Evolutionary conservation across 345 rosid genomes (phyloP), one percentile per base, ranked within the genome.

Genomic region (Bruguiera parviflora): DNA sequence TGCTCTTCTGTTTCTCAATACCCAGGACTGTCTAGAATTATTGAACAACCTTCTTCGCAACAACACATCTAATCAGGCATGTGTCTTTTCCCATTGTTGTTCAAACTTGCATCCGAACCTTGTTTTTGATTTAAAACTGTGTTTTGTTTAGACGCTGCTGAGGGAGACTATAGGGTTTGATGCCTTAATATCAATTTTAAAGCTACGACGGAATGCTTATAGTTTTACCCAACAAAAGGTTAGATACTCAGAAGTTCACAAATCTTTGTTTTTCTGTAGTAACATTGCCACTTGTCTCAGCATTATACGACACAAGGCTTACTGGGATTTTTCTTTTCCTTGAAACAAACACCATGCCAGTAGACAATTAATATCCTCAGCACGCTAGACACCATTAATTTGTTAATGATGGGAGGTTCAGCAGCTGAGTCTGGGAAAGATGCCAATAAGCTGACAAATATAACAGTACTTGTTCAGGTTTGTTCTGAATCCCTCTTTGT

Each of bases 221-320:
- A 86, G 87, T 73, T 96, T 92, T 76, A 90, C 97, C 71, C 91
- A 92, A 61, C 99, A 96, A 72, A 96, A 96, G 99, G 99, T 96
- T 84, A 75, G 92, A 81, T 86, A 77, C 79, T 81, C 80, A 31
- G 33, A 59, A 68, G 66, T 75, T 77, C 27, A 53, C 53, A 57
- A 19, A 24, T 58, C 46, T 69, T 24, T 19, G 15, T 16, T 64
- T 25, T 37, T 65, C 63, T 65, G 31, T 52, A 28, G 37, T 51
- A 68, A 13, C 8, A 37, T 9, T 28, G 18, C 13, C 49, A 46
- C 21, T 20, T 60, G 1, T 49, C 61, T 32, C 8, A 60, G 61
- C 46, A 18, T 75, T 63, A 53, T 58, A 66, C 64, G 71, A 57
- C 49, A 5, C 29, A 66, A 75, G 66, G 71, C 82, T 85, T 74